A percentile compares a stretch with the other conserved stretches of the same genome.
phyloP scores from a whole-genome alignment of 257 asterid species.

The Jasminum sambac region DNA sequence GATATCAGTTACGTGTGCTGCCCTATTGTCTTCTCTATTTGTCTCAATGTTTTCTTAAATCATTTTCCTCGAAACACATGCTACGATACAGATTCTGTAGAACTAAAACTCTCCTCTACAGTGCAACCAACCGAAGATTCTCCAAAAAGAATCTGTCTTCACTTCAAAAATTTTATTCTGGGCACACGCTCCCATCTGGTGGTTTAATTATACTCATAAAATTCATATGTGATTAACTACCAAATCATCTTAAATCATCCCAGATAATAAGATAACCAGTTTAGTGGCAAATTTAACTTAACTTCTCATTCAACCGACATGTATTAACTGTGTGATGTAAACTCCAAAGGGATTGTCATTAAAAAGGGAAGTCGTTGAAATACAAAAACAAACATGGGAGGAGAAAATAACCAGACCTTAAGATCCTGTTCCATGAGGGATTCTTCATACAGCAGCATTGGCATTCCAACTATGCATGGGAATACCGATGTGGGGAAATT shows the following conservation, averaged over 20 bases:
- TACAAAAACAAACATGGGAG: background rate
- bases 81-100: no score
- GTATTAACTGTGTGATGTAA: background rate
- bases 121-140: no score
- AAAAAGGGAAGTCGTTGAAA: conserved; percentile 10
- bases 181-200: background rate
- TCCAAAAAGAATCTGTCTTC: no score
- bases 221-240: background rate
- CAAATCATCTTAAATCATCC: background rate
- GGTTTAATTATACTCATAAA: background rate
- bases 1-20: background rate
- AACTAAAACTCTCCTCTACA: no score
- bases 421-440: conserved; percentile 89
- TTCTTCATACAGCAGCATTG: conserved; percentile 95
- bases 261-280: no score
- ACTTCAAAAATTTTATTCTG: no score
- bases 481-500: conserved; percentile 95
- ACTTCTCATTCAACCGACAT: no score
- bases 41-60: background rate
- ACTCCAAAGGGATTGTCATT: conserved; percentile 1
- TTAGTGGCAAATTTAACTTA: no score
- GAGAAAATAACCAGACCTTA: conserved; percentile 49
- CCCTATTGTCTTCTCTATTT: background rate
- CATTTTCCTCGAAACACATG: no score
- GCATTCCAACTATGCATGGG: conserved; percentile 97